Evolutionary conservation across 73 alveolate species (phyloP).

Genomic region (Tetrahymena elliotti): DNA sequence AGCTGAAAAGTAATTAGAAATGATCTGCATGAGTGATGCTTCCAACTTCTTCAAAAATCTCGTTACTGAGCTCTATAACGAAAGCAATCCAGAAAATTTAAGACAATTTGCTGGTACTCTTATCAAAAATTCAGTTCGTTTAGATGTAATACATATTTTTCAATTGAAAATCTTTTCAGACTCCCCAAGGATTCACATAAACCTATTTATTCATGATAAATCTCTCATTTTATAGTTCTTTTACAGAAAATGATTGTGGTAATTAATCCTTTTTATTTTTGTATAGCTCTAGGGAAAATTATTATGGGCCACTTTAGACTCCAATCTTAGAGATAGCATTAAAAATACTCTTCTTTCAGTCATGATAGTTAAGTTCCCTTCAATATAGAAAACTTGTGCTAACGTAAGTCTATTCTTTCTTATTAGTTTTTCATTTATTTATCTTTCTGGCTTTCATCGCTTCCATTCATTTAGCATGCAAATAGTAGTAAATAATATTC

Average conservation of each 20-base stretch:
- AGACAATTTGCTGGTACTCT: background rate
- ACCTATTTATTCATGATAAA: background rate
- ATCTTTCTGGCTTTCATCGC: background rate
- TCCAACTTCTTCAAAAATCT: background rate
- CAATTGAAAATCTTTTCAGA: background rate
- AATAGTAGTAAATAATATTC: background rate
- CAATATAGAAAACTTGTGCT: background rate
- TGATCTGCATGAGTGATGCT: background rate
- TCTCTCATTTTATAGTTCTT: background rate
- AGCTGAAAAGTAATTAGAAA: background rate
- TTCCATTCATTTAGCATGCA: background rate
- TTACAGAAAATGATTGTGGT: background rate
- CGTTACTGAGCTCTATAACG: background rate
- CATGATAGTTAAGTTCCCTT: background rate
- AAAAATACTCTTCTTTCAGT: background rate
- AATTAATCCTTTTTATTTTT: background rate
- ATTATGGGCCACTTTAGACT: background rate
- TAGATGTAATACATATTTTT: background rate
- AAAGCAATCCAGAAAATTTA: background rate
- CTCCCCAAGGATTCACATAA: background rate
- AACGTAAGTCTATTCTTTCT: background rate
- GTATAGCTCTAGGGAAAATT: background rate
- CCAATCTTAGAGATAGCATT: background rate
- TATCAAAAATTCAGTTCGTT: background rate
- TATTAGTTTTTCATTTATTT: background rate